Conservation (phyloP, 1,139 yeast species). For the Suhomyces anneliseae region DNA sequence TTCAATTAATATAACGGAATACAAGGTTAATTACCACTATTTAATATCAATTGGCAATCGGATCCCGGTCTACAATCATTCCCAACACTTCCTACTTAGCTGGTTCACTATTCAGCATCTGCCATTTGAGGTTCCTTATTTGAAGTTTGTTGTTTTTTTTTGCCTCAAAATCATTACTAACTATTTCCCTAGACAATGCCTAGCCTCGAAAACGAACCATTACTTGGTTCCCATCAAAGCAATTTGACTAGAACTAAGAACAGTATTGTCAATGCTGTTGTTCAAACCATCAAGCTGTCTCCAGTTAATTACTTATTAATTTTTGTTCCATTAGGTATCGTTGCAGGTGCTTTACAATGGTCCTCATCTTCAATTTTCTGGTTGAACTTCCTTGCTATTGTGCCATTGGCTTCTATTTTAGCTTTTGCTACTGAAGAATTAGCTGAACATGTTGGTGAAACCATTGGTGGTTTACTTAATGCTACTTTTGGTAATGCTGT, state of each 20-base stretch:
- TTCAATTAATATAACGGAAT: too few species aligned
- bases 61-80: too few species aligned
- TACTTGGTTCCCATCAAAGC: slow-evolving; percentile 9
- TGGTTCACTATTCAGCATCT: too few species aligned
- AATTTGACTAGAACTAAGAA: slow-evolving; percentile 3
- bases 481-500: slow-evolving; percentile 94
- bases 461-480: slow-evolving; percentile 87
- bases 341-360: slow-evolving; percentile 62
- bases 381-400: slow-evolving; percentile 83
- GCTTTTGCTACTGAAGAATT: slow-evolving; percentile 94
- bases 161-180: not conserved
- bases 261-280: slow-evolving; percentile 9
- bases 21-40: too few species aligned
- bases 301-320: slow-evolving; percentile 75
- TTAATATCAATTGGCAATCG: too few species aligned
- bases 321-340: slow-evolving; percentile 85
- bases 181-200: slow-evolving; percentile 10
- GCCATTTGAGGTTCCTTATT: too few species aligned
- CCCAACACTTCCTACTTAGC: too few species aligned
- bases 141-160: too few species aligned
- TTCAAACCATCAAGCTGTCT: slow-evolving; percentile 55
- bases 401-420: slow-evolving; percentile 86
- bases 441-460: slow-evolving; percentile 81
- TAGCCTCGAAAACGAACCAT: slow-evolving; percentile 12
- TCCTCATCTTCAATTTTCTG: slow-evolving; percentile 62